phyloP scores from a whole-genome alignment of 2,329 filamentous ascomycete genomes.

The Fusarium drepaniforme region DNA sequence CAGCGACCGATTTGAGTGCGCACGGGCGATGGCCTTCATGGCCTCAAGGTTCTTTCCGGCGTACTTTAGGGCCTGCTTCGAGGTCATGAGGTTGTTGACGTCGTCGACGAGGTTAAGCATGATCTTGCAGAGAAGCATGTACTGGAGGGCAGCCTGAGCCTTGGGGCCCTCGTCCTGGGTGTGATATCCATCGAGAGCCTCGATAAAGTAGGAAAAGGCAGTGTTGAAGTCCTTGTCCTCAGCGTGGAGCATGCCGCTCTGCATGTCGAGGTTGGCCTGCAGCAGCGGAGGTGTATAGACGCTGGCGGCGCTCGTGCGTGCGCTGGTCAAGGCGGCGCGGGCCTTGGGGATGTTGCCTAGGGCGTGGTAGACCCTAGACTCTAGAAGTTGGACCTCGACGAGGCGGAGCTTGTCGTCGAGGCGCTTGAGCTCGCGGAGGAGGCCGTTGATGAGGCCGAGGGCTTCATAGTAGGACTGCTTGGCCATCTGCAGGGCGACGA shows the following conservation, averaged over 20 bases:
- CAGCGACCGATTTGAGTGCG: constrained; percentile 93
- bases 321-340: constrained; percentile 92
- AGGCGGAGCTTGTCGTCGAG: constrained; percentile 98
- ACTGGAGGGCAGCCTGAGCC: constrained; percentile 97
- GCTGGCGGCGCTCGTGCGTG: constrained; percentile 93
- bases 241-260: constrained; percentile 98
- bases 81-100: constrained; percentile 93
- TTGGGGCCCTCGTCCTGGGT: constrained; percentile 88
- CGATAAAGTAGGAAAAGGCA: constrained; percentile 98
- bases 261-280: constrained; percentile 98
- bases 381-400: constrained; percentile 96
- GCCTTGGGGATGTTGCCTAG: constrained; percentile 97
- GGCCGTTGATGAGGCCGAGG: constrained; percentile 94
- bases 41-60: constrained; percentile 95
- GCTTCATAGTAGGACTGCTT: constrained; percentile 99
- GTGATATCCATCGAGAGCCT: constrained; percentile 97
- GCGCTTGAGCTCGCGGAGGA: constrained; percentile 96
- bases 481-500: constrained; percentile 94
- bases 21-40: constrained; percentile 98
- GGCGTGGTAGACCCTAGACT: constrained; percentile 97
- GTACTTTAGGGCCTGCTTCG: constrained; percentile 97
- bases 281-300: constrained; percentile 97
- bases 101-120: constrained; percentile 99
- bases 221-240: constrained; percentile 99
- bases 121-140: constrained; percentile 99